Evolutionary conservation across 2,329 filamentous ascomycete genomes (phyloP).

Genomic region (Claviceps monticola): DNA sequence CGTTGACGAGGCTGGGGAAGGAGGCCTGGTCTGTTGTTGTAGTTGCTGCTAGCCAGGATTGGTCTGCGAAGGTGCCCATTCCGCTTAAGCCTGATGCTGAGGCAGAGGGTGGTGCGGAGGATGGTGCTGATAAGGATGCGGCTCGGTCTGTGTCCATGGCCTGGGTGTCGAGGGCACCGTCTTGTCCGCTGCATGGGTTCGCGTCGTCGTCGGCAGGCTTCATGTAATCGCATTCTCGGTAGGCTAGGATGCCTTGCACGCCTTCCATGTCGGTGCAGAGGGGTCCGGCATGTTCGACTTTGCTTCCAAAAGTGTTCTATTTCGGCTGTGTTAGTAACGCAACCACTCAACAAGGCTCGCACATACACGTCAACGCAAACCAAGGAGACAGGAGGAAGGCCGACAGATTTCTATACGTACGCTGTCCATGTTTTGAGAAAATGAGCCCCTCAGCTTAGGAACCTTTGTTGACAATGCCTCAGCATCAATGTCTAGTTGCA

Average conservation of each 20-base stretch:
- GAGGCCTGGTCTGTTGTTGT: too few relatives aligned
- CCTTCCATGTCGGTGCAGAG: conserved; percentile 22
- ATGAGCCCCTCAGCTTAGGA: conserved; percentile 40
- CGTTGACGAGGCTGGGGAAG: too few relatives aligned
- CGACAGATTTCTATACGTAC: conserved; percentile 23
- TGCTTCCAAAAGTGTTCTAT: conserved; percentile 1
- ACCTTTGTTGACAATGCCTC: conserved; percentile 55
- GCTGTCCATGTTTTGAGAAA: conserved; percentile 37
- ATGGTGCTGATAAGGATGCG: background rate
- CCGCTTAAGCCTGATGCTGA: background rate
- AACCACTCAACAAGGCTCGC: too few relatives aligned
- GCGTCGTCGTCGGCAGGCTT: conserved; percentile 26
- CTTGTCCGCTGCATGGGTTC: conserved; percentile 24
- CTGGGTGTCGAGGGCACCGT: conserved; percentile 24
- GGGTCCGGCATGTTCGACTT: conserved; percentile 6
- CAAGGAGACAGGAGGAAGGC: background rate
- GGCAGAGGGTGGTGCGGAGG: background rate
- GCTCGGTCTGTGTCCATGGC: conserved; percentile 5
- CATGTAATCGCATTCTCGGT: conserved; percentile 30
- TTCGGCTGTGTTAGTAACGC: background rate
- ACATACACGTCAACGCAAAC: background rate
- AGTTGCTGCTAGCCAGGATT: too few relatives aligned
- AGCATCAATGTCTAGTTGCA: conserved; percentile 84
- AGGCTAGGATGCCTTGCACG: conserved; percentile 28
- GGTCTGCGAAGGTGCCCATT: too few relatives aligned